Percentiles rank a stretch among this genome's conserved stretches.
These are phyloP conservation scores for Pichia sp. DNA, from an alignment of 1,139 yeast genomes.

Conservation along the genomic window DNA sequence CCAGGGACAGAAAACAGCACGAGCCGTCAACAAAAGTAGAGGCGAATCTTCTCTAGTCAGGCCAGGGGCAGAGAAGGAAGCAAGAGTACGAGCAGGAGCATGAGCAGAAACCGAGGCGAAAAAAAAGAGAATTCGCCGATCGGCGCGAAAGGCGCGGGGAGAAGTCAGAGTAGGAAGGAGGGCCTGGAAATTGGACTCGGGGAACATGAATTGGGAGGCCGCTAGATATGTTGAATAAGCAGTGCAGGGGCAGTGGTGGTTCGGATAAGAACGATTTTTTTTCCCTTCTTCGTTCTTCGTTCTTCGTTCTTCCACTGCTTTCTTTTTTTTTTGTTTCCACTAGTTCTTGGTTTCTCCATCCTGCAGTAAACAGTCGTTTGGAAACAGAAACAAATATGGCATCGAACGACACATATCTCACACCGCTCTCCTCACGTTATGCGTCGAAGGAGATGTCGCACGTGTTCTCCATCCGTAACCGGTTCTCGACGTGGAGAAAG, in stretches of 20 bases:
- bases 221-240: not conserved
- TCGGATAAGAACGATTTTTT: no score
- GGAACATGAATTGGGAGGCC: not conserved
- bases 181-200: not conserved
- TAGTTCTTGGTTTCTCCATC: not conserved
- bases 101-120: not conserved
- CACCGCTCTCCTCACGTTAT: constrained; percentile 94
- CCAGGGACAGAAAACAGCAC: no score
- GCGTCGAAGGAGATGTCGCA: constrained; percentile 97
- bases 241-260: not conserved
- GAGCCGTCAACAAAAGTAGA: no score
- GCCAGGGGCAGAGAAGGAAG: not conserved
- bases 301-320: not conserved
- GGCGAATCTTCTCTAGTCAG: not conserved
- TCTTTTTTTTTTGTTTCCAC: not conserved
- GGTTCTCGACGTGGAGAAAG: constrained; percentile 98
- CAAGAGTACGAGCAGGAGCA: not conserved
- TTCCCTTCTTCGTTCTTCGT: not conserved
- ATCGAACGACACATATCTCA: constrained; percentile 66
- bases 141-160: constrained; percentile 1
- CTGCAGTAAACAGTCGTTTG: not conserved
- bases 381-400: constrained; percentile 6
- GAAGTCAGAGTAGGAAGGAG: not conserved
- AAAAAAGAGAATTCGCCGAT: not conserved
- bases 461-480: constrained; percentile 85